phyloP scores from a whole-genome alignment of 2,329 filamentous ascomycete genomes.

The Aureobasidium sp. region DNA sequence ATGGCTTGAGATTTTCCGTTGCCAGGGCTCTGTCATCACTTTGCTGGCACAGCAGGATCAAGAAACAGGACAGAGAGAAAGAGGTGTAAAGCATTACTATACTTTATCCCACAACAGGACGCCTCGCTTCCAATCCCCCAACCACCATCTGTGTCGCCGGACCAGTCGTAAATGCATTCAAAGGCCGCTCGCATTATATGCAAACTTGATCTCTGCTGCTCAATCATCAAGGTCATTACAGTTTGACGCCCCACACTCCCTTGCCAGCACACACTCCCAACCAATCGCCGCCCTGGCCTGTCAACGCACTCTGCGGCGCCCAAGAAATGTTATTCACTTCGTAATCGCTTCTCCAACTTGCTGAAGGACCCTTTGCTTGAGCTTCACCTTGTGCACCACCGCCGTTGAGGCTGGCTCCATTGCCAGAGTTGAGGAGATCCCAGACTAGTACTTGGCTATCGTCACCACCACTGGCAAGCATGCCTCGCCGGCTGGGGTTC shows the following conservation, averaged over 20 bases:
- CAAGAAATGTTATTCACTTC: conserved; percentile 79
- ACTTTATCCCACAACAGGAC: background rate
- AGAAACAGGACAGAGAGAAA: too few species aligned
- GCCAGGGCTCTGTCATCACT: too few species aligned
- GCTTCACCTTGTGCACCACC: conserved; percentile 17
- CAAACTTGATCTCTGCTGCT: background rate
- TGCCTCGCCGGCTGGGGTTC: conserved; percentile 79
- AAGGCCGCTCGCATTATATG: background rate
- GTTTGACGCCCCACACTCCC: conserved; percentile 68
- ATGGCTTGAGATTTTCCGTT: too few species aligned
- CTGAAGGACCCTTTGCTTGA: conserved; percentile 58
- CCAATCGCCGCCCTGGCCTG: conserved; percentile 68
- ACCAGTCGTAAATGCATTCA: conserved; percentile 8
- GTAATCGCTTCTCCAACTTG: conserved; percentile 78
- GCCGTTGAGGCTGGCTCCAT: conserved; percentile 13
- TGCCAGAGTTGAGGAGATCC: conserved; percentile 66
- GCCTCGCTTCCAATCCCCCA: background rate
- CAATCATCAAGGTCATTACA: conserved; percentile 25
- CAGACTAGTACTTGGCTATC: conserved; percentile 88
- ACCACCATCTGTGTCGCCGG: background rate
- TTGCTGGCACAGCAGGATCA: too few species aligned
- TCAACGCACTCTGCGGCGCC: conserved; percentile 63
- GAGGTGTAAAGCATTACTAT: background rate
- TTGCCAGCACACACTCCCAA: conserved; percentile 72
- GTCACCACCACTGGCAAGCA: conserved; percentile 83